Conservation (phyloP, 495 filamentous ascomycete genomes). For the Penicillium robsamsonii region DNA sequence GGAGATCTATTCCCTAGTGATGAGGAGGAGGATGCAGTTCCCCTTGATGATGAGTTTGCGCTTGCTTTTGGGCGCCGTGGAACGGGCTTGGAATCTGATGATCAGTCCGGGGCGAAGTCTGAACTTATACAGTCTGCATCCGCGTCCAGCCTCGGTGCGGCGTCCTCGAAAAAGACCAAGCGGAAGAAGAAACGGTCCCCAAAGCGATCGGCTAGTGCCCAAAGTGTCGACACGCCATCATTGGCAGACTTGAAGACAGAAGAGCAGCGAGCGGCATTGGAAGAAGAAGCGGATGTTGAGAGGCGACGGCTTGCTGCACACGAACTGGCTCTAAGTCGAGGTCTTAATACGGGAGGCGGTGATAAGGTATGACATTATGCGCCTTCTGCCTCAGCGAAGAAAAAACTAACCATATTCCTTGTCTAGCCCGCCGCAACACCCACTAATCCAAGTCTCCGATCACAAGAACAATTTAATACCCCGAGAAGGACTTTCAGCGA, state of each 20-base stretch:
- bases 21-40: slow-evolving; percentile 88
- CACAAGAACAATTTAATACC: slow-evolving; percentile 4
- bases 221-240: slow-evolving; percentile 45
- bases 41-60: slow-evolving; percentile 89
- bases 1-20: slow-evolving; percentile 94
- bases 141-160: slow-evolving; percentile 51
- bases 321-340: slow-evolving; percentile 66
- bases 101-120: slow-evolving; percentile 68
- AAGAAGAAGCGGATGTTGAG: slow-evolving; percentile 71
- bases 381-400: background rate
- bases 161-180: slow-evolving; percentile 48
- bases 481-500: slow-evolving; percentile 13
- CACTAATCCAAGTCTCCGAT: slow-evolving; percentile 7
- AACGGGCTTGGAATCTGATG: slow-evolving; percentile 61
- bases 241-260: slow-evolving; percentile 73
- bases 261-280: slow-evolving; percentile 62
- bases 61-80: slow-evolving; percentile 68
- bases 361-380: slow-evolving; percentile 8
- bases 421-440: slow-evolving; percentile 14
- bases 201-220: slow-evolving; percentile 27
- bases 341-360: slow-evolving; percentile 43
- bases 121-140: slow-evolving; percentile 59
- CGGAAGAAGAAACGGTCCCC: slow-evolving; percentile 30
- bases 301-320: slow-evolving; percentile 69
- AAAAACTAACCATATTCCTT: slow-evolving; percentile 9